Evolutionary conservation across 139 green algal species (phyloP), one percentile per base, ranked within the genome.

Genomic region (Chlorella sp.): DNA sequence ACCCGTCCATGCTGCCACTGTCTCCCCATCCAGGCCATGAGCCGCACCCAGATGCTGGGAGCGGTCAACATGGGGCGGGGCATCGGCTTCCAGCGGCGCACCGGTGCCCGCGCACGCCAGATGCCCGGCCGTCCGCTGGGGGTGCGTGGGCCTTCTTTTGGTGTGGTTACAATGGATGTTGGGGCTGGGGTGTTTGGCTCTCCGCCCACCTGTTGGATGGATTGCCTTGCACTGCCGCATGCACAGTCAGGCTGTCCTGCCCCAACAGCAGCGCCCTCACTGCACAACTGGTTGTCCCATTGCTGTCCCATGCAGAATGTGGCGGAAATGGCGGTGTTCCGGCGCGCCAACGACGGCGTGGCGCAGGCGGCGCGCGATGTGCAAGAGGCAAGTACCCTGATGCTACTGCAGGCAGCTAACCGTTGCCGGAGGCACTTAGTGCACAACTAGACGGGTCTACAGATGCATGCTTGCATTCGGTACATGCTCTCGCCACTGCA

Each of bases 21-120:
- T 16, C 63, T 28, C 18, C 34, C 36, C 28, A 23, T n/a, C 16
- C 69, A 65, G 47, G 73, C 73, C 38, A 32, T 80, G n/a, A 47
- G n/a, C 17, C 73, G 73, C n/a, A 80, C 73, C 4, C 73, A 80
- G 30, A 80, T 80, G 73, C 39, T 80, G 73, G 73, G 73, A 16
- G 73, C 73, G 18, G 32, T 80, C 11, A 80, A 80, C 73, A 80
- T 80, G 73, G 73, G 73, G 47, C 47, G 73, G 4, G 73, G 73
- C 47, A 34, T 56, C 16, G 73, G 47, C 73, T 80, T 80, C 73
- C 73, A 80, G 47, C 47, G 73, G 23, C 47, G 47, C n/a, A 80
- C 73, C 20, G 73, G 73, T 2, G 47, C 41, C 30, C 23, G 18
- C 17, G 73, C 73, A 5, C 73, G 73, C 16, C 47, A 34, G 1